Percentiles rank a stretch among this genome's conserved stretches.
Conservation (phyloP, 495 filamentous ascomycete species). For the Aspergillus steynii region DNA sequence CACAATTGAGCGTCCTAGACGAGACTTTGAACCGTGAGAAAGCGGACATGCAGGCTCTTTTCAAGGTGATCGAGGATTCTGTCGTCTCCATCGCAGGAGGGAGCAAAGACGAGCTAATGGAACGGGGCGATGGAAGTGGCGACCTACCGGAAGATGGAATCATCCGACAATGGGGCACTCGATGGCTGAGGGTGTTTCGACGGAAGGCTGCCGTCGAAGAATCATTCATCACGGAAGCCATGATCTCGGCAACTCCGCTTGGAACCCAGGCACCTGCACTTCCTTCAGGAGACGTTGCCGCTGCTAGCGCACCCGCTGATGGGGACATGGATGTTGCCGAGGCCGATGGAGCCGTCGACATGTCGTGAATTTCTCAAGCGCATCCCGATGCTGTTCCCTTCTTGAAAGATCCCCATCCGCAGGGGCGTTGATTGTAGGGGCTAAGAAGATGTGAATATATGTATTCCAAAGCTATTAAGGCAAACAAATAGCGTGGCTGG, state of each 20-base stretch:
- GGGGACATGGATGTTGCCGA: slow-evolving; percentile 35
- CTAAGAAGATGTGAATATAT: background rate
- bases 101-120: slow-evolving; percentile 69
- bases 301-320: slow-evolving; percentile 20
- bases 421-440: background rate
- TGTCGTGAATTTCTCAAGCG: slow-evolving; percentile 8
- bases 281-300: slow-evolving; percentile 16
- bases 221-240: slow-evolving; percentile 49
- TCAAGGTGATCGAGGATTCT: slow-evolving; percentile 77
- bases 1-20: slow-evolving; percentile 63
- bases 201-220: slow-evolving; percentile 85
- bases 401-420: too few species aligned
- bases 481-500: background rate
- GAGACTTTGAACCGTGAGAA: slow-evolving; percentile 66
- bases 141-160: slow-evolving; percentile 56
- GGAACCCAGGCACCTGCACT: slow-evolving; percentile 38
- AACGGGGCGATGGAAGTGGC: slow-evolving; percentile 47
- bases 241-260: slow-evolving; percentile 38
- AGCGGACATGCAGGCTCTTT: slow-evolving; percentile 72
- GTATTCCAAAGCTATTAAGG: background rate
- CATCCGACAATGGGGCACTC: slow-evolving; percentile 75
- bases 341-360: slow-evolving; percentile 25
- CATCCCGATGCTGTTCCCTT: background rate
- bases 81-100: slow-evolving; percentile 71
- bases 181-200: slow-evolving; percentile 84